Conservation (phyloP, 2,329 filamentous ascomycete species). For the Exophiala spinifera region DNA sequence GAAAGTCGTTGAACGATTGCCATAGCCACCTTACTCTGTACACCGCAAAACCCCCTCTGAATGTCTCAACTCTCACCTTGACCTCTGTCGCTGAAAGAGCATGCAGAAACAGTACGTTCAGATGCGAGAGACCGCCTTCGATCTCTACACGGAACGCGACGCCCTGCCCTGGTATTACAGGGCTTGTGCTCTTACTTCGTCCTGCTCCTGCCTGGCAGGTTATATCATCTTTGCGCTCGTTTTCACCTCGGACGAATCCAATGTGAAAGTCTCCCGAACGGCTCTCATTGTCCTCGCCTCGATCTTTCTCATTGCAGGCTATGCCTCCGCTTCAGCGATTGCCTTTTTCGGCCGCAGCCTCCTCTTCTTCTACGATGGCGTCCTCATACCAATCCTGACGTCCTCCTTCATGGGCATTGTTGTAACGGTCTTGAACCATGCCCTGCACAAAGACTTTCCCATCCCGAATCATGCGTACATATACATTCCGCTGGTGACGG, state of each 20-base stretch:
- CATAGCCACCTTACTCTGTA: too few relatives aligned
- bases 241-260: conserved; percentile 20
- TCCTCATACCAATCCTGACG: conserved; percentile 26
- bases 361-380: conserved; percentile 25
- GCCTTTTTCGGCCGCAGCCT: conserved; percentile 25
- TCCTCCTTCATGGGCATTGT: conserved; percentile 27
- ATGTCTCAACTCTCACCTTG: conserved; percentile 10
- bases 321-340: conserved; percentile 12
- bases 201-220: conserved; percentile 27
- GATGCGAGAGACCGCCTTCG: conserved; percentile 25
- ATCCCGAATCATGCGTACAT: conserved; percentile 19
- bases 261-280: conserved; percentile 17
- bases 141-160: conserved; percentile 28
- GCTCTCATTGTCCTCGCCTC: conserved; percentile 20
- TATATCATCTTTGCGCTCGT: conserved; percentile 28
- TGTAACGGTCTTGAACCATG: conserved; percentile 25
- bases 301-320: conserved; percentile 21
- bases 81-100: conserved; percentile 12
- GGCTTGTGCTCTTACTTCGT: conserved; percentile 19
- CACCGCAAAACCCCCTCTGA: background rate
- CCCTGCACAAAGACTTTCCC: conserved; percentile 18
- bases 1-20: too few relatives aligned
- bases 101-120: conserved; percentile 19
- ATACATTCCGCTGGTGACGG: conserved; percentile 23
- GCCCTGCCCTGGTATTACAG: conserved; percentile 26